Evolutionary conservation across 2,329 filamentous ascomycete genomes (phyloP), one percentile per base, ranked within the genome.

Genomic region (Verticillium klebahnii): DNA sequence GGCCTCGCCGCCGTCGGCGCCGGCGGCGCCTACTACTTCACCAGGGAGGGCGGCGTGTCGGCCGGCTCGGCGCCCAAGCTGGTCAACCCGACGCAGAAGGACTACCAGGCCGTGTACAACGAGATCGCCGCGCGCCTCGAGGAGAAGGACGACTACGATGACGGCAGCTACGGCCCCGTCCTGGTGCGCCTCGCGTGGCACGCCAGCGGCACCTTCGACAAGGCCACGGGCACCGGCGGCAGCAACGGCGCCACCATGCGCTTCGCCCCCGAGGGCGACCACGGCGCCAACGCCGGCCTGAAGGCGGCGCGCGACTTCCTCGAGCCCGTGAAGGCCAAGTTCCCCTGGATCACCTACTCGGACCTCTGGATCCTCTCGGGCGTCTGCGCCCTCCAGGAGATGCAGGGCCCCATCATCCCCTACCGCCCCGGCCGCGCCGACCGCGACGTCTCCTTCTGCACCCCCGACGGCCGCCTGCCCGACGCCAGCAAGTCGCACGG

Each of bases 201-300:
- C 81, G 88, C 89, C 67, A 93, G 89, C 69, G 94, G 94, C 69
- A 99, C 94, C 70, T 98, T 89, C 72, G 94, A 98, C 75, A 90
- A 89, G 80, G 85, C 86, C 73, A 97, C 93, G 31, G 85, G 85
- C 67, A 98, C 94, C 56, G 95, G 94, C 71, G 94, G 94, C 68
- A 94, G 90, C 83, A 97, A 98, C 77, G 94, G 95, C 67, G 94
- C 94, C 62, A 97, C 93, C 67, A 98, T 98, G 95, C 88, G 95
- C 73, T 98, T 97, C 75, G 83, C 88, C 29, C 93, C 94, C 56
- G 95, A 98, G 80, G 83, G 86, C 64, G 88, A 89, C 75, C 94
- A 99, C 78, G 93, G 93, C 69, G 95, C 94, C 77, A 99, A 99
- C 73, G 92, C 94, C 63, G 95, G 94, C 69, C 83, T 98, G 71